Base-by-base conservation (phyloP, 768 basidiomycete genomes). In the Coprinopsis sp. region DNA sequence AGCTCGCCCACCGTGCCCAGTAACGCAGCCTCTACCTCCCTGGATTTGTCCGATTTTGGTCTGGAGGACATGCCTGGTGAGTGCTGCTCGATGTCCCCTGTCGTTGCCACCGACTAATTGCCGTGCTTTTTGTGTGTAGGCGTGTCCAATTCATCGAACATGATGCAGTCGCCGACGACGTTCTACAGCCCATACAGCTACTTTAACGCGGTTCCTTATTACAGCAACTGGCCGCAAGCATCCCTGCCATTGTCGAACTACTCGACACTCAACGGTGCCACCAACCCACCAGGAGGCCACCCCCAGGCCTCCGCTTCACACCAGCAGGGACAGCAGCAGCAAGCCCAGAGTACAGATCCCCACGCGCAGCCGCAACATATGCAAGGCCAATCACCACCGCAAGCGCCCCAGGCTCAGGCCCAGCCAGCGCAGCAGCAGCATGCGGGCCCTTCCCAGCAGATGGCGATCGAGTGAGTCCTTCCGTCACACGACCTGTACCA, bases 181-280 rank as follows among this genome's bases (percentile, higher is more conserved):
- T 72, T 71, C 58, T 73, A 70, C 64, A 55, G 62, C 39, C 11
- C 45, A 4, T 46, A 54, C 33, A 51, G 47, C 36, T 77, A 68
- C 54, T 74, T 70, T 45, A 66, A 72, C 23, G 61, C 70, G 3
- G 81, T 74, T 60, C 76, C 76, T 50, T 34, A 70, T 75, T 5
- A 71, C 79, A 56, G 58, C 74, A 2, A 85, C 83, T 49, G 74
- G 77, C n/a, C 55, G 72, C 2, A 72, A 1, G 55, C 62, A 16
- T 57, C 64, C 33, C 65, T 87, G 1, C 87, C 87, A 0, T 61
- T 89, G 23, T 87, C 87, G 12, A 80, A 66, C 49, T 89, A 87
- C 51, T 89, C 87, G n/a, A 79, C 80, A 37, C 64, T 88, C 38
- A 87, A 88, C 60, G 85, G 84, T 13, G 84, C 86, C n/a, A 85